Evolutionary conservation across 164 flowering plant genomes (phyloP).

Genomic region (Warburgia ugandensis): DNA sequence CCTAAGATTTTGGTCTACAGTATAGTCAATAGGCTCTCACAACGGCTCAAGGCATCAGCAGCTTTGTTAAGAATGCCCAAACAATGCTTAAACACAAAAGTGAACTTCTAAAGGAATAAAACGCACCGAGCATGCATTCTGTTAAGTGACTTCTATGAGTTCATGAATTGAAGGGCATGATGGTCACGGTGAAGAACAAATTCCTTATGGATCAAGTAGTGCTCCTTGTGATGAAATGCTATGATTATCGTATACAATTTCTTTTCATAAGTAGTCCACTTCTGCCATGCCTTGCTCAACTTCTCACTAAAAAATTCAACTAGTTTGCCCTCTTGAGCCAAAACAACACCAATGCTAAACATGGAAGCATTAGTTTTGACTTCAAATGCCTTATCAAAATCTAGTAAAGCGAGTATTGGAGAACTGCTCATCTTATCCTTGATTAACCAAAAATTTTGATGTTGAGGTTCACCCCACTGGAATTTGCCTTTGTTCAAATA

Average conservation of each 20-base stretch:
- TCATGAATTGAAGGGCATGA: not conserved
- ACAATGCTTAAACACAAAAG: not conserved
- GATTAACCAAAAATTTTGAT: not conserved
- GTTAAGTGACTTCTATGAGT: not conserved
- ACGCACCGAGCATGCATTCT: not conserved
- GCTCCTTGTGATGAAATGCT: slow-evolving; percentile 1
- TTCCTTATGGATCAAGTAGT: slow-evolving; percentile 3
- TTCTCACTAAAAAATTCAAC: not conserved
- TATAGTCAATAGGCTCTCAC: not conserved
- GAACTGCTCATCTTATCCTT: too few species aligned
- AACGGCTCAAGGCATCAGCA: not conserved
- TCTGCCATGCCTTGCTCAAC: not conserved
- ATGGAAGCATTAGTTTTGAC: not conserved
- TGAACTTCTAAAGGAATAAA: not conserved
- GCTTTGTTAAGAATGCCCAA: not conserved
- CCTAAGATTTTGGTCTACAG: not conserved
- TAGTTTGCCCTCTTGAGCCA: not conserved
- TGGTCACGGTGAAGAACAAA: not conserved
- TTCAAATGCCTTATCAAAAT: not conserved
- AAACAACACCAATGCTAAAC: not conserved
- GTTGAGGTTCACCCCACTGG: not conserved
- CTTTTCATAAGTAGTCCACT: not conserved
- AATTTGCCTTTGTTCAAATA: not conserved
- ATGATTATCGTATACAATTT: slow-evolving; percentile 1
- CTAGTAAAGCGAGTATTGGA: not conserved